These are phyloP conservation scores for Termitomyces sp. DNA, from an alignment of 768 basidiomycete genomes.

Conservation along the genomic window DNA sequence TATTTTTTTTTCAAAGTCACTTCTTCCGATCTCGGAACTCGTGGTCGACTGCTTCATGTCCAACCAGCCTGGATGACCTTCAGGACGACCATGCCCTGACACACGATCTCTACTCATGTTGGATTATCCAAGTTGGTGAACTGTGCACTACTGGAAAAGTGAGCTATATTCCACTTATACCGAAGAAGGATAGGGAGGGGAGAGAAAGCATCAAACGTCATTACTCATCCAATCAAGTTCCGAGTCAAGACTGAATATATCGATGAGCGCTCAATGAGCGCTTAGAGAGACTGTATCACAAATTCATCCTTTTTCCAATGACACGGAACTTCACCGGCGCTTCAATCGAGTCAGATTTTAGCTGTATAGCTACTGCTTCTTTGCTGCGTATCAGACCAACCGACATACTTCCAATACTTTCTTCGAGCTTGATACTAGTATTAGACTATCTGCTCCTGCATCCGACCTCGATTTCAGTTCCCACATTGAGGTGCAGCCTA, in stretches of 20 bases:
- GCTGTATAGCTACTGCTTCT: too few species aligned
- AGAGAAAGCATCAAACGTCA: neutral
- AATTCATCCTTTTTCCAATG: neutral
- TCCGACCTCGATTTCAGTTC: neutral
- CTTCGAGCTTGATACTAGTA: neutral
- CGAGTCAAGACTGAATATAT: neutral
- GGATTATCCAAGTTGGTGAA: neutral
- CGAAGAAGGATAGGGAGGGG: neutral
- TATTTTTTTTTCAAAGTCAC: neutral
- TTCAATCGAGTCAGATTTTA: neutral
- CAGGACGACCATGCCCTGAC: neutral
- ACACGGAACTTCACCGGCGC: neutral
- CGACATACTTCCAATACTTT: neutral
- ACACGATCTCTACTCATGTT: neutral
- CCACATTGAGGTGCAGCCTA: neutral
- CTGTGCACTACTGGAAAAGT: neutral
- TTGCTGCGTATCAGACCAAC: neutral
- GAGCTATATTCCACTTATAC: too few species aligned
- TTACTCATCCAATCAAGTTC: neutral
- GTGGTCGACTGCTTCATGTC: neutral
- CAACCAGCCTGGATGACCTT: too few species aligned
- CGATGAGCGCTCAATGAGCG: neutral
- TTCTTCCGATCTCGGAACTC: neutral
- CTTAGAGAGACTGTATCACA: neutral
- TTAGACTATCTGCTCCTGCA: neutral